A percentile compares a stretch with the other conserved stretches of the same genome.
These are phyloP conservation scores for Corchorus capsularis DNA, from an alignment of 345 rosid genomes.

Conservation along the genomic window DNA sequence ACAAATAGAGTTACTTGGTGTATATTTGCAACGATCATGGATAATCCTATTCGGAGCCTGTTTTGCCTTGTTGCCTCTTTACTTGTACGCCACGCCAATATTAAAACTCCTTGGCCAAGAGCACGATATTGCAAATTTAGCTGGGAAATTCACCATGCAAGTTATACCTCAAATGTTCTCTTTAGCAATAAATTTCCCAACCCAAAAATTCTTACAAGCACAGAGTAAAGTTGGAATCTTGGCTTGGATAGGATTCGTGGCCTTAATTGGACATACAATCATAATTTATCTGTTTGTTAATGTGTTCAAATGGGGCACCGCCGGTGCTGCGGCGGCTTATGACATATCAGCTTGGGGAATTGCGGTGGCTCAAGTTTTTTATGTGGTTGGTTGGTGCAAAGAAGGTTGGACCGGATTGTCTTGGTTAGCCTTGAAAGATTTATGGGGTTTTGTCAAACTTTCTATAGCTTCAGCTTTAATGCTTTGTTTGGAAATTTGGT, in stretches of 20 bases:
- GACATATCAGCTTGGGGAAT: conserved; percentile 75
- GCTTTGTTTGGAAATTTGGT: conserved; percentile 99
- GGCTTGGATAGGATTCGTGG: conserved; percentile 83
- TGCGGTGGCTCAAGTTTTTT: conserved; percentile 65
- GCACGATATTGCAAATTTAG: conserved; percentile 62
- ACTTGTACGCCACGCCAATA: conserved; percentile 72
- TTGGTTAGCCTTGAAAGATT: conserved; percentile 80
- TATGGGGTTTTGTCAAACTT: conserved; percentile 75
- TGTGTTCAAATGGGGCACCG: conserved; percentile 72
- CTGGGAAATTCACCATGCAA: conserved; percentile 67
- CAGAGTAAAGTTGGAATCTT: conserved; percentile 81
- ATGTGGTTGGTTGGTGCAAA: conserved; percentile 84
- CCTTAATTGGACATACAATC: conserved; percentile 48
- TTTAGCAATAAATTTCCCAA: conserved; percentile 77
- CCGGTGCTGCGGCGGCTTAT: conserved; percentile 84
- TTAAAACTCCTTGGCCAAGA: conserved; percentile 73
- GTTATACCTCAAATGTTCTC: conserved; percentile 95
- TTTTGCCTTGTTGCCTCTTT: conserved; percentile 66
- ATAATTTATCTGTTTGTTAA: conserved; percentile 54
- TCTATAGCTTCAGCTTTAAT: conserved; percentile 95
- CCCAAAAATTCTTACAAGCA: conserved; percentile 84
- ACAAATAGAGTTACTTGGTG: conserved; percentile 67
- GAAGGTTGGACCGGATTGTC: conserved; percentile 89
- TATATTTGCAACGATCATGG: conserved; percentile 95
- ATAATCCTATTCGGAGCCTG: conserved; percentile 70